Conservation (phyloP, 208 protist species). For the Wallacemonas sp. region DNA sequence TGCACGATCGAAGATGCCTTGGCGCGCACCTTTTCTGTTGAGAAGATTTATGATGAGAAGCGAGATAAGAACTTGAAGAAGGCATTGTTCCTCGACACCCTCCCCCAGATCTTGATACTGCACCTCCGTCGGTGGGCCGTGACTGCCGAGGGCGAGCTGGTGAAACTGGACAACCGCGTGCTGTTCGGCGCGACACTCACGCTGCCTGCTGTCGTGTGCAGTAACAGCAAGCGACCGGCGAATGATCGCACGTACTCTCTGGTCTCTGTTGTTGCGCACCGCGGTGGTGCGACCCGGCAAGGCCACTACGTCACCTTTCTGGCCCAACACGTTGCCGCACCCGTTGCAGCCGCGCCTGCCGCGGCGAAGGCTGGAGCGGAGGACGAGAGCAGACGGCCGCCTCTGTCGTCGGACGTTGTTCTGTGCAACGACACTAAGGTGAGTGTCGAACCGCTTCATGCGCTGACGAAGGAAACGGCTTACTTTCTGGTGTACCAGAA, state of each 20-base stretch:
- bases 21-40: constrained; percentile 52
- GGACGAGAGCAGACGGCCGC: not conserved
- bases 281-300: constrained; percentile 38
- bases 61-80: constrained; percentile 62
- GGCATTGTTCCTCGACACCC: constrained; percentile 42
- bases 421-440: constrained; percentile 78
- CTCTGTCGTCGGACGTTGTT: constrained; percentile 24
- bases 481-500: constrained; percentile 86
- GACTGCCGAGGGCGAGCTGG: constrained; percentile 78
- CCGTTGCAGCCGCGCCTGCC: not conserved
- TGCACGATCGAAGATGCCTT: constrained; percentile 74
- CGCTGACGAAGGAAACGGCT: constrained; percentile 48
- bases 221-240: constrained; percentile 22
- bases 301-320: constrained; percentile 88
- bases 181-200: constrained; percentile 45
- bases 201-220: constrained; percentile 66
- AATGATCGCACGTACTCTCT: constrained; percentile 53
- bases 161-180: constrained; percentile 85
- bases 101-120: constrained; percentile 69
- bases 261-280: constrained; percentile 68
- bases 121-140: constrained; percentile 82
- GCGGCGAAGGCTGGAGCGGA: not conserved
- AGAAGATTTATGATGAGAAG: constrained; percentile 61
- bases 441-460: constrained; percentile 17
- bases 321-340: constrained; percentile 33